Evolutionary conservation across 257 asterid species (phyloP).

Genomic region (Solanum pennellii): DNA sequence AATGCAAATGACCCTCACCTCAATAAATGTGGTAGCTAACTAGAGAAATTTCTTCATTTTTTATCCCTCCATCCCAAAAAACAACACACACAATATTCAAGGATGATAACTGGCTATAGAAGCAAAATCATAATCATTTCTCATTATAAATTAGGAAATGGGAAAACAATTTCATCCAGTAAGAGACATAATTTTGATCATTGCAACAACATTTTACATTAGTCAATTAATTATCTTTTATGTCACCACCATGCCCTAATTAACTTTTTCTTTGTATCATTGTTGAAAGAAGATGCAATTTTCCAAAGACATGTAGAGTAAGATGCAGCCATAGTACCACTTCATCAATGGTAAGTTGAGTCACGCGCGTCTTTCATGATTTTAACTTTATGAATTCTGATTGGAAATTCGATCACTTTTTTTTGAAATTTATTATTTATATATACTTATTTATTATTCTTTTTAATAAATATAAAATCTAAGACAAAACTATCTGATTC

Average conservation of each 20-base stretch:
- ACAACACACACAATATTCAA: neutral
- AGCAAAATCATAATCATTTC: constrained; percentile 18
- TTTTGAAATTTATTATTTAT: neutral
- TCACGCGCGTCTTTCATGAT: neutral
- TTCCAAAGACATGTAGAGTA: neutral
- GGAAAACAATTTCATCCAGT: neutral
- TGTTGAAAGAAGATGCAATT: neutral
- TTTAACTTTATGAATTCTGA: neutral
- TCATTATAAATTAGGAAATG: neutral
- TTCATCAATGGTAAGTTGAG: neutral
- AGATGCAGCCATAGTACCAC: neutral
- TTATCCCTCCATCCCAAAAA: neutral
- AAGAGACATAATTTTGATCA: neutral
- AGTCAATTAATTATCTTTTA: neutral
- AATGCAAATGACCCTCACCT: neutral
- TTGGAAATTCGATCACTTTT: neutral
- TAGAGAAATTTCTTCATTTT: neutral
- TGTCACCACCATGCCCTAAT: neutral
- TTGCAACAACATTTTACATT: neutral
- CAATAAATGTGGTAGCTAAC: neutral
- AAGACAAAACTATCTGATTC: too few species aligned
- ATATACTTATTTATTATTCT: neutral
- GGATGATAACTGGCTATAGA: neutral
- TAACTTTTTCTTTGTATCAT: neutral
- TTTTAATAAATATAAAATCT: too few species aligned